These are phyloP conservation scores for Russula lepida DNA, from an alignment of 768 basidiomycete genomes.

Conservation along the genomic window DNA sequence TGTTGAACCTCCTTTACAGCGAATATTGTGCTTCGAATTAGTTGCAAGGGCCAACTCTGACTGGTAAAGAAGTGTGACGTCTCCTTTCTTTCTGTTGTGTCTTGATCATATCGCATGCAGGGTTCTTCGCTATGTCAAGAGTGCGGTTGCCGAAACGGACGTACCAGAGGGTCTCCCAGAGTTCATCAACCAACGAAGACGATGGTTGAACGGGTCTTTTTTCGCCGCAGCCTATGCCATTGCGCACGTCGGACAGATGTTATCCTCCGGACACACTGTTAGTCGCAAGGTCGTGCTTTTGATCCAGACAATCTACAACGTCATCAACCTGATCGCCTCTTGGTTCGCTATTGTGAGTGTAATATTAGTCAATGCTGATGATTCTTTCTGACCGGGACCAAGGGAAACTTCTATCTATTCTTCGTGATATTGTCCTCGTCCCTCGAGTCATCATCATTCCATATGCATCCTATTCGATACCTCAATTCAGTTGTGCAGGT, in stretches of 20 bases:
- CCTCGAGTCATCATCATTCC: constrained; percentile 65
- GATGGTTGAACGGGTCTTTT: constrained; percentile 90
- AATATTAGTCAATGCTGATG: background rate
- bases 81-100: constrained; percentile 21
- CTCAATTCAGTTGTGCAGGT: constrained; percentile 76
- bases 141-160: constrained; percentile 87
- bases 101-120: constrained; percentile 34
- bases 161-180: constrained; percentile 90
- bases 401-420: constrained; percentile 95
- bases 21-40: constrained; percentile 75
- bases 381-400: background rate
- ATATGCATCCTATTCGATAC: constrained; percentile 52
- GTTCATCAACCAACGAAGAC: constrained; percentile 85
- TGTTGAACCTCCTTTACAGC: constrained; percentile 38
- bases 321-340: constrained; percentile 78
- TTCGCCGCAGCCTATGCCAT: constrained; percentile 93
- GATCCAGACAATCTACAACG: constrained; percentile 79
- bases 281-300: constrained; percentile 66
- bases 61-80: constrained; percentile 45
- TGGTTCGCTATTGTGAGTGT: constrained; percentile 85
- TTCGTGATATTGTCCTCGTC: constrained; percentile 91
- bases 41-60: constrained; percentile 69
- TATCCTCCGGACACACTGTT: constrained; percentile 74
- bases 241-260: constrained; percentile 74
- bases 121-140: constrained; percentile 95